Conservation (phyloP, 2,329 filamentous ascomycete genomes). For the Ophiosphaerella herpotricha region DNA sequence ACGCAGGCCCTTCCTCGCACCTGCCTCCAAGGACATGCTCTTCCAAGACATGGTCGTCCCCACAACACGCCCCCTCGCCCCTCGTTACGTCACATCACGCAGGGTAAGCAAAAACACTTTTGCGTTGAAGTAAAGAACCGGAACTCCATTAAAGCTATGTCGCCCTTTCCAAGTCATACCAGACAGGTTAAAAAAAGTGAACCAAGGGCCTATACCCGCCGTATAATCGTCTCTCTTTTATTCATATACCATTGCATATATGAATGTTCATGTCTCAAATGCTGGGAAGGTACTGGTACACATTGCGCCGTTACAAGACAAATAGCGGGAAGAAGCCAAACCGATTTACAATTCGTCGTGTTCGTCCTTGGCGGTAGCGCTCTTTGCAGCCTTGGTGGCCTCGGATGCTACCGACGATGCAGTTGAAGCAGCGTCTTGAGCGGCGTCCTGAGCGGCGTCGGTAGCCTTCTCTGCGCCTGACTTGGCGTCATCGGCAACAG, state of each 20-base stretch:
- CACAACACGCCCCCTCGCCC: background rate
- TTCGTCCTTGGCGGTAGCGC: constrained; percentile 40
- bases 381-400: constrained; percentile 45
- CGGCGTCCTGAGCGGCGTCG: constrained; percentile 48
- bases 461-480: constrained; percentile 28
- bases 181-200: constrained; percentile 9
- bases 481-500: constrained; percentile 41
- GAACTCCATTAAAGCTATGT: constrained; percentile 35
- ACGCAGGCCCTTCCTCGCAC: too few relatives aligned
- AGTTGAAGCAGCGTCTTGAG: constrained; percentile 34
- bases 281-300: constrained; percentile 27
- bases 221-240: constrained; percentile 32
- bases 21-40: too few relatives aligned
- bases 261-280: constrained; percentile 18
- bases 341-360: constrained; percentile 79
- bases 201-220: constrained; percentile 15
- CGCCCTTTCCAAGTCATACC: constrained; percentile 24
- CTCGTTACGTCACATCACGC: background rate
- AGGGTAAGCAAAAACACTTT: background rate
- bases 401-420: constrained; percentile 48
- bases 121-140: constrained; percentile 23
- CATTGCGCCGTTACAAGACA: constrained; percentile 17
- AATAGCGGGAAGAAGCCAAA: constrained; percentile 8
- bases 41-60: background rate
- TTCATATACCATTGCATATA: constrained; percentile 21